Evolutionary conservation across 2,329 filamentous ascomycete species (phyloP), one percentile per base, ranked within the genome.

Genomic region (Diaporthe ilicicola): DNA sequence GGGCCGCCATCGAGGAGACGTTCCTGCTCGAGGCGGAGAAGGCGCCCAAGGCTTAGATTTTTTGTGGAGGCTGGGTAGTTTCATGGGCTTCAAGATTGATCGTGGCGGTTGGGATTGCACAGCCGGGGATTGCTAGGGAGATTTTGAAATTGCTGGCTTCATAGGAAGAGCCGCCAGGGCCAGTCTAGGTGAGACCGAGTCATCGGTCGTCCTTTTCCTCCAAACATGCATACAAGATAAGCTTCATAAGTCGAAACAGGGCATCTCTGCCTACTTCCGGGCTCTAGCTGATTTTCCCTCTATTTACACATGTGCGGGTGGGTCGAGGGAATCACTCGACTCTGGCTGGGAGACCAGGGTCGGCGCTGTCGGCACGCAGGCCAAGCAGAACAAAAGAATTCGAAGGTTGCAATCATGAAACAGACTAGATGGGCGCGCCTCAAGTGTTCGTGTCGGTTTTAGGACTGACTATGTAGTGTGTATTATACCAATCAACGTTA

Each of bases 1-100:
- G 94, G 81, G 89, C 89, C 17, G 93, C 93, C 3, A 93, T 98
- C 17, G 95, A 98, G 83, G 94, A 98, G 82, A 88, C 92, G 0
- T 89, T 88, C 77, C 77, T 86, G 64, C 70, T 81, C 10, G 83
- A 85, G 74, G 79, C 79, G 3, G 78, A 72, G 62, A 81, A 79
- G 75, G 71, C 68, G 22, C 67, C 70, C 32, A 70, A 54, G 37
- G 55, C 22, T 48, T 55, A 46, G 34, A 4, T 4, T 13, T 24
- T 19, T 15, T 46, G 53, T 37, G 29, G 29, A 15, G 1, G n/a
- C 6, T 19, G 12, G 6, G 12, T 27, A 5, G 34, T 6, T 22
- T 24, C 1, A 12, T 24, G n/a, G 9, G 4, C 6, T 5, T 17
- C 5, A 22, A 4, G 19, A 27, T 46, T 9, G 24, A 10, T 39